A percentile compares a stretch with the other conserved stretches of the same genome.
Evolutionary conservation across 2,329 filamentous ascomycete species (phyloP).

Genomic region (Fusarium sp.): DNA sequence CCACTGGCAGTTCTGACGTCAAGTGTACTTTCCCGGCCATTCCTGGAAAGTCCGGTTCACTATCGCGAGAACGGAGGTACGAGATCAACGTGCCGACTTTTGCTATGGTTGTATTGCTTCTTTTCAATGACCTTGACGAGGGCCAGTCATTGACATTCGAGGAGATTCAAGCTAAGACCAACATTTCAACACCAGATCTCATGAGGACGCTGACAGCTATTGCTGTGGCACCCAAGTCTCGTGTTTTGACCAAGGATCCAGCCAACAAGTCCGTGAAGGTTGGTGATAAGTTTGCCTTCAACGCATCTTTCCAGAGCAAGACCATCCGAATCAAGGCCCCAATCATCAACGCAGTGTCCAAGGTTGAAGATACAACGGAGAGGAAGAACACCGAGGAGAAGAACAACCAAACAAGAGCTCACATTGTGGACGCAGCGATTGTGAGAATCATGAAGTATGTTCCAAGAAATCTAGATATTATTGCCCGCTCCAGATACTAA

Average conservation of each 20-base stretch:
- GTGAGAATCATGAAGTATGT: slow-evolving; percentile 89
- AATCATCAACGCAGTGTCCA: slow-evolving; percentile 82
- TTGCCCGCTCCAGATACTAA: slow-evolving; percentile 11
- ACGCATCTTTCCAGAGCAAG: slow-evolving; percentile 82
- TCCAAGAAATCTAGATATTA: neutral
- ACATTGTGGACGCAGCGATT: slow-evolving; percentile 80
- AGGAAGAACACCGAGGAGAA: slow-evolving; percentile 78
- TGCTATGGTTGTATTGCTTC: slow-evolving; percentile 86
- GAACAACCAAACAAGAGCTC: slow-evolving; percentile 76
- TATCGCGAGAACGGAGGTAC: slow-evolving; percentile 77
- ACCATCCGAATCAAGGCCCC: slow-evolving; percentile 90
- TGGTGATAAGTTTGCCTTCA: slow-evolving; percentile 84
- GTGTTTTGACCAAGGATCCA: slow-evolving; percentile 83
- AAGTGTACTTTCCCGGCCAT: slow-evolving; percentile 80
- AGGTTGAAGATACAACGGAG: slow-evolving; percentile 80
- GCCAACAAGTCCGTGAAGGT: slow-evolving; percentile 80
- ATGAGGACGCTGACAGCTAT: slow-evolving; percentile 83
- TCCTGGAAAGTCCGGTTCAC: slow-evolving; percentile 71
- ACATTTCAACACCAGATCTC: slow-evolving; percentile 80
- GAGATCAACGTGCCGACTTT: slow-evolving; percentile 94
- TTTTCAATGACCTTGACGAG: slow-evolving; percentile 83
- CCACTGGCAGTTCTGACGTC: slow-evolving; percentile 84
- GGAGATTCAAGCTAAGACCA: slow-evolving; percentile 85
- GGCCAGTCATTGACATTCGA: slow-evolving; percentile 68
- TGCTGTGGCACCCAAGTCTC: slow-evolving; percentile 83